A percentile compares a stretch with the other conserved stretches of the same genome.
These are phyloP conservation scores for Pharnaceum exiguum DNA, from an alignment of 148 eudicot species.

Conservation along the genomic window DNA sequence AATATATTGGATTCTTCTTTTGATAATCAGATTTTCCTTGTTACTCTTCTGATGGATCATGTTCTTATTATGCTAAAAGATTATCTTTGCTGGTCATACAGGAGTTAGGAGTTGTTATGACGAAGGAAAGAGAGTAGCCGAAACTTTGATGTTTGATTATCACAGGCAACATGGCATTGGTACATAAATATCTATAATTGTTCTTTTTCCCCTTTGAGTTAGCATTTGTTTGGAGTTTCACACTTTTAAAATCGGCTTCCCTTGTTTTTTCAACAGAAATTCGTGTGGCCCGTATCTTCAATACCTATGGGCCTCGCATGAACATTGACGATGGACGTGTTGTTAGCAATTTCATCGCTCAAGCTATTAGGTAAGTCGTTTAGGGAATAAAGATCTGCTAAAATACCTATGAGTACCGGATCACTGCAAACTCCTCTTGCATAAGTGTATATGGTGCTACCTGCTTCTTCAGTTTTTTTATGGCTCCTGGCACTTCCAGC, in stretches of 20 bases:
- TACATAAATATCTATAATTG: too few relatives aligned
- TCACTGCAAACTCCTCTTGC: too few relatives aligned
- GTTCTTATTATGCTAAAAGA: not conserved
- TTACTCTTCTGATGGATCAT: not conserved
- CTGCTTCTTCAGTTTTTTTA: too few relatives aligned
- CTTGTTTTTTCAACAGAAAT: slow-evolving; percentile 50
- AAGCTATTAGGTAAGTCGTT: slow-evolving; percentile 85
- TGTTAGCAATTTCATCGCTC: slow-evolving; percentile 98
- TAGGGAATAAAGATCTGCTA: too few relatives aligned
- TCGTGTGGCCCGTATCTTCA: slow-evolving; percentile 93
- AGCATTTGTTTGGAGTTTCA: not conserved
- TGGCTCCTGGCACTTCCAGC: too few relatives aligned
- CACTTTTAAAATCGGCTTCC: not conserved
- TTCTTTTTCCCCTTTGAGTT: not conserved
- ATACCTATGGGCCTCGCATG: slow-evolving; percentile 99
- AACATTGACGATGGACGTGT: slow-evolving; percentile 98
- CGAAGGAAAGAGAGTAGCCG: slow-evolving; percentile 98
- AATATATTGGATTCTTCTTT: not conserved
- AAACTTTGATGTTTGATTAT: slow-evolving; percentile 98
- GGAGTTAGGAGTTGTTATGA: slow-evolving; percentile 99
- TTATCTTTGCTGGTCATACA: slow-evolving; percentile 17
- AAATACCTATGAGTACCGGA: too few relatives aligned
- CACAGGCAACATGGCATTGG: slow-evolving; percentile 99
- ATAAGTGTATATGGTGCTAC: too few relatives aligned
- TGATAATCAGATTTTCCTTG: not conserved